Evolutionary conservation across 495 filamentous ascomycete species (phyloP).

Genomic region (Lasiosphaeriaceae sp.): DNA sequence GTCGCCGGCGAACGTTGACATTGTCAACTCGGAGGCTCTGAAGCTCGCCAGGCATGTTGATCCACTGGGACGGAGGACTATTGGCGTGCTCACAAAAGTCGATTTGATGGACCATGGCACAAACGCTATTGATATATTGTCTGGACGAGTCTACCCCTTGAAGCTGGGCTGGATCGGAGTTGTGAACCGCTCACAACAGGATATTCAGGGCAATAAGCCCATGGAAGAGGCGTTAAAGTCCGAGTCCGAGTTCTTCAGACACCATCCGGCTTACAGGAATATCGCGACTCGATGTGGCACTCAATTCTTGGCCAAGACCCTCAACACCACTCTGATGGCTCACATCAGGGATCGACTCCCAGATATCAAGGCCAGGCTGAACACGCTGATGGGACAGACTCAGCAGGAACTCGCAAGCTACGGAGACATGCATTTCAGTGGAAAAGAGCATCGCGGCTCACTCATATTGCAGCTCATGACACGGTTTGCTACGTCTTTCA

Average conservation of each 20-base stretch:
- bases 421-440: slow-evolving; percentile 95
- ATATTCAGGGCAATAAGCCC: slow-evolving; percentile 93
- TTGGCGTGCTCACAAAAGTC: slow-evolving; percentile 95
- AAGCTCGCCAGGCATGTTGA: slow-evolving; percentile 98
- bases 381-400: slow-evolving; percentile 98
- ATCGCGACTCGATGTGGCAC: slow-evolving; percentile 94
- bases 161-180: slow-evolving; percentile 98
- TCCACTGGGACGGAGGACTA: slow-evolving; percentile 88
- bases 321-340: slow-evolving; percentile 91
- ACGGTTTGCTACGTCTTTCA: slow-evolving; percentile 94
- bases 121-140: slow-evolving; percentile 95
- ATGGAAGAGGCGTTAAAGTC: slow-evolving; percentile 84
- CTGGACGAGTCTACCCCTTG: slow-evolving; percentile 90
- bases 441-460: slow-evolving; percentile 92
- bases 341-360: slow-evolving; percentile 95
- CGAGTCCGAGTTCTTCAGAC: slow-evolving; percentile 92
- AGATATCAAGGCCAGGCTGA: slow-evolving; percentile 96
- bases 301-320: slow-evolving; percentile 88
- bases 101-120: slow-evolving; percentile 99
- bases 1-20: slow-evolving; percentile 94
- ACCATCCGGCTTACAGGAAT: slow-evolving; percentile 95
- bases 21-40: slow-evolving; percentile 97
- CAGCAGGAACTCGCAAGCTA: slow-evolving; percentile 98
- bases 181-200: slow-evolving; percentile 96
- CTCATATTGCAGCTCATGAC: slow-evolving; percentile 98